Evolutionary conservation across 2,329 filamentous ascomycete genomes (phyloP).

Genomic region (Aschersonia sp.): DNA sequence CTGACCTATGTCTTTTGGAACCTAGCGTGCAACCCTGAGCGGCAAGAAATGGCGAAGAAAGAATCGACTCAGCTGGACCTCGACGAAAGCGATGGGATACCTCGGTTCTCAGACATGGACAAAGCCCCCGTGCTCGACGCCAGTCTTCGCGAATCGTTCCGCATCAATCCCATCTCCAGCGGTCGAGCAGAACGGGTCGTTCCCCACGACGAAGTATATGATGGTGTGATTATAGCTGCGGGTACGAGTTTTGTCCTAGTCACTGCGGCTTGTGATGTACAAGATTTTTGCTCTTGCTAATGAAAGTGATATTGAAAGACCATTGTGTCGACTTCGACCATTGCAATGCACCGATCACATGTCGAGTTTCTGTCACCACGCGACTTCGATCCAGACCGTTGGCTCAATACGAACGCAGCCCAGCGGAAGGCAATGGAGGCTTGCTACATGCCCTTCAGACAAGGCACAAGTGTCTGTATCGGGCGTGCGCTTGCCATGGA

Average conservation of each 20-base stretch:
- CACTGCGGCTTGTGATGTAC: too few species aligned
- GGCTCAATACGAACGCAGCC: slow-evolving; percentile 2
- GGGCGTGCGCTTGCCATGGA: slow-evolving; percentile 2
- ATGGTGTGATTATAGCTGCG: not conserved
- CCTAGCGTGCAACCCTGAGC: slow-evolving; percentile 1
- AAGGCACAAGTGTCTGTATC: slow-evolving; percentile 3
- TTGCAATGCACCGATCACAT: slow-evolving; percentile 1
- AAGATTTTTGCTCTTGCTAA: not conserved
- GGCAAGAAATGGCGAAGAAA: slow-evolving; percentile 1
- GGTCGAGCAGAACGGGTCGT: slow-evolving; percentile 3
- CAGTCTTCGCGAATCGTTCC: slow-evolving; percentile 1
- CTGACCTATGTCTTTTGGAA: slow-evolving; percentile 3
- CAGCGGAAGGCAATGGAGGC: slow-evolving; percentile 2
- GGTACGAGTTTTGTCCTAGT: not conserved
- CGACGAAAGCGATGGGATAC: not conserved
- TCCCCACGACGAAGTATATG: not conserved
- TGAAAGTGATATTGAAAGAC: not conserved
- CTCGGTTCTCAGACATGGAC: slow-evolving; percentile 1
- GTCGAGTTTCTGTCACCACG: slow-evolving; percentile 1
- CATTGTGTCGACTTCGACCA: slow-evolving; percentile 3
- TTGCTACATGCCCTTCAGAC: slow-evolving; percentile 3
- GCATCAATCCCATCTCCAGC: slow-evolving; percentile 1
- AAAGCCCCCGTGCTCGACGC: slow-evolving; percentile 1
- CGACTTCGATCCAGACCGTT: slow-evolving; percentile 1
- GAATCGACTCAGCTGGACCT: slow-evolving; percentile 1